Evolutionary conservation across 352 stramenopile genomes (phyloP).

Genomic region (Phytophthora sojae): DNA sequence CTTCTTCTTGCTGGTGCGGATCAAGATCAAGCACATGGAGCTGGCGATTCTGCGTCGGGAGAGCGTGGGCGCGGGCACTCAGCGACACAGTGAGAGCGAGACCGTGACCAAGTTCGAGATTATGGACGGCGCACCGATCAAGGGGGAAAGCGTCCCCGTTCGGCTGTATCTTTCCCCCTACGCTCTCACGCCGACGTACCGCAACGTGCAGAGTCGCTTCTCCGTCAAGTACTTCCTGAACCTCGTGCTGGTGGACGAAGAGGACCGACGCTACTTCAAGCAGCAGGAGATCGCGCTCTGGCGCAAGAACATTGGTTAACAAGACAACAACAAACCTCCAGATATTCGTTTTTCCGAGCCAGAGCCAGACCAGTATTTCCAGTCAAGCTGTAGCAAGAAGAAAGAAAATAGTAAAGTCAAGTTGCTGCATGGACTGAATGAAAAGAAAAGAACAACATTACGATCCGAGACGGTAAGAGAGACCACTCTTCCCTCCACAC

Average conservation of each 20-base stretch:
- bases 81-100: slow-evolving; percentile 95
- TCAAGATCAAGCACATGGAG: slow-evolving; percentile 99
- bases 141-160: slow-evolving; percentile 97
- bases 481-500: neutral
- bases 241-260: slow-evolving; percentile 98
- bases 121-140: slow-evolving; percentile 98
- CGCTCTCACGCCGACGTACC: slow-evolving; percentile 91
- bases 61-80: slow-evolving; percentile 79
- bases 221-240: slow-evolving; percentile 98
- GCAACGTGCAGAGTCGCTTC: slow-evolving; percentile 92
- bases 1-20: slow-evolving; percentile 97
- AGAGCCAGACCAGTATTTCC: slow-evolving; percentile 7
- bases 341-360: too few relatives aligned
- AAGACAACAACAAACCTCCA: slow-evolving; percentile 3
- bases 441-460: slow-evolving; percentile 14
- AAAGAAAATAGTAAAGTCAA: slow-evolving; percentile 15
- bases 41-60: slow-evolving; percentile 97
- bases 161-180: slow-evolving; percentile 94
- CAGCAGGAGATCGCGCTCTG: slow-evolving; percentile 99
- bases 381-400: slow-evolving; percentile 14
- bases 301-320: slow-evolving; percentile 69
- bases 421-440: slow-evolving; percentile 18
- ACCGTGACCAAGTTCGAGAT: slow-evolving; percentile 99
- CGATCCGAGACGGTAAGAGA: slow-evolving; percentile 3
- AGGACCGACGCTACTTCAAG: slow-evolving; percentile 99